These are phyloP conservation scores for Plasmodium cynomolgi DNA, from an alignment of 169 alveolate species.

Conservation along the genomic window DNA sequence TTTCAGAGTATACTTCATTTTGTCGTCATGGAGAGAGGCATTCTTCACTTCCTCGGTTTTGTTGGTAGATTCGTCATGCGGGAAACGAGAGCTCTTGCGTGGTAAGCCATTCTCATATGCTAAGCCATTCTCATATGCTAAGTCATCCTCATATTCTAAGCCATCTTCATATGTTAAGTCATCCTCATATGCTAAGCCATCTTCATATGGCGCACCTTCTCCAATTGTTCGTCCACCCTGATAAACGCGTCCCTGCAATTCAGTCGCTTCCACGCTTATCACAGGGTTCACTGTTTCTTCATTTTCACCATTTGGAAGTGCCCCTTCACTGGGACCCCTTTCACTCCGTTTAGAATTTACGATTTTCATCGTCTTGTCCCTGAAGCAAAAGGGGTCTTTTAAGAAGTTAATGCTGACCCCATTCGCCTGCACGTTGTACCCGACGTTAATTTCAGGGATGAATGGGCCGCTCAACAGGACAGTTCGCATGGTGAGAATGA, in stretches of 20 bases:
- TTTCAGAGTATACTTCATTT: conserved; percentile 20
- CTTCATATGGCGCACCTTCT: background rate
- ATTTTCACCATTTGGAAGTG: conserved; percentile 2
- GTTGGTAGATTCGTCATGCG: background rate
- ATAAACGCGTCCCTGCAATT: background rate
- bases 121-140: background rate
- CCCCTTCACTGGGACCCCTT: background rate
- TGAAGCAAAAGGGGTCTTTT: conserved; percentile 70
- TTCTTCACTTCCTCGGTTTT: background rate
- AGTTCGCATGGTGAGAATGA: conserved; percentile 15
- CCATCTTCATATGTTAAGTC: background rate
- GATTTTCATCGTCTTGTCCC: conserved; percentile 13
- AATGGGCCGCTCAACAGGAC: conserved; percentile 43
- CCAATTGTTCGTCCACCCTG: background rate
- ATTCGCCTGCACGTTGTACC: conserved; percentile 58
- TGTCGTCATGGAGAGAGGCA: background rate
- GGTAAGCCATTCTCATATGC: background rate
- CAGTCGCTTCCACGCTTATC: background rate
- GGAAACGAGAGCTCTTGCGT: background rate
- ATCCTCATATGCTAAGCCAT: background rate
- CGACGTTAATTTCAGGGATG: conserved; percentile 67
- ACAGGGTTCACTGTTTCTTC: background rate
- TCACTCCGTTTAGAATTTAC: background rate
- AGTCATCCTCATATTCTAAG: background rate
- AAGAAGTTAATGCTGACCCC: conserved; percentile 60